Evolutionary conservation across 345 rosid genomes (phyloP).

Genomic region (Salix purpurea): DNA sequence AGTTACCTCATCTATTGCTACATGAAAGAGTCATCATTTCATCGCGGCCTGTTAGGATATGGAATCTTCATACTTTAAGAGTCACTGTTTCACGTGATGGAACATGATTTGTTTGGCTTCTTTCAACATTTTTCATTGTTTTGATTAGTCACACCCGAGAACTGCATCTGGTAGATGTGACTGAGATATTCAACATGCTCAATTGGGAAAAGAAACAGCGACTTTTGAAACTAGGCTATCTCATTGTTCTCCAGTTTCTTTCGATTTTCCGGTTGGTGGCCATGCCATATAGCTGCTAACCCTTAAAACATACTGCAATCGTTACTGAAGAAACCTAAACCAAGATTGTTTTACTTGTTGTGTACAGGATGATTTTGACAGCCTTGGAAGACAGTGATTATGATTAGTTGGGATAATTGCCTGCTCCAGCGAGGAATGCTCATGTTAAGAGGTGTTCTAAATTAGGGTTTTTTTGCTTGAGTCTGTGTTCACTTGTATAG

Average conservation of each 20-base stretch:
- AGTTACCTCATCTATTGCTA: too few species aligned
- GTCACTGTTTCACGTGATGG: neutral
- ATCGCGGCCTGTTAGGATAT: too few species aligned
- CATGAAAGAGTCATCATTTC: too few species aligned
- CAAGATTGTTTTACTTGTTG: neutral
- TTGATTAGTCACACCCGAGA: conserved; percentile 51
- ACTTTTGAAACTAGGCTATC: conserved; percentile 75
- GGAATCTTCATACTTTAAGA: too few species aligned
- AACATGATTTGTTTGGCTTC: neutral
- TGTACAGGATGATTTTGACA: conserved; percentile 30
- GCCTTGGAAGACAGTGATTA: conserved; percentile 30
- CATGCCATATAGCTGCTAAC: neutral
- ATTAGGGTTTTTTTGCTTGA: too few species aligned
- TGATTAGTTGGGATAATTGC: conserved; percentile 4
- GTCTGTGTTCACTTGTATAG: too few species aligned
- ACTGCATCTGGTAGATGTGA: conserved; percentile 77
- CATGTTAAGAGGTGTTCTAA: too few species aligned
- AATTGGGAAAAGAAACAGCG: conserved; percentile 87
- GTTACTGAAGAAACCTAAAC: neutral
- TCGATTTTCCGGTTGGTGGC: conserved; percentile 64
- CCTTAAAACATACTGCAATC: neutral
- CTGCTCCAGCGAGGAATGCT: neutral
- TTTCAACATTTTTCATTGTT: conserved; percentile 7
- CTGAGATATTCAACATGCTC: conserved; percentile 87
- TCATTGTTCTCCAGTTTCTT: conserved; percentile 63